Base-by-base conservation (phyloP, 2,329 filamentous ascomycete genomes). In the Chaetomium olivaceum region DNA sequence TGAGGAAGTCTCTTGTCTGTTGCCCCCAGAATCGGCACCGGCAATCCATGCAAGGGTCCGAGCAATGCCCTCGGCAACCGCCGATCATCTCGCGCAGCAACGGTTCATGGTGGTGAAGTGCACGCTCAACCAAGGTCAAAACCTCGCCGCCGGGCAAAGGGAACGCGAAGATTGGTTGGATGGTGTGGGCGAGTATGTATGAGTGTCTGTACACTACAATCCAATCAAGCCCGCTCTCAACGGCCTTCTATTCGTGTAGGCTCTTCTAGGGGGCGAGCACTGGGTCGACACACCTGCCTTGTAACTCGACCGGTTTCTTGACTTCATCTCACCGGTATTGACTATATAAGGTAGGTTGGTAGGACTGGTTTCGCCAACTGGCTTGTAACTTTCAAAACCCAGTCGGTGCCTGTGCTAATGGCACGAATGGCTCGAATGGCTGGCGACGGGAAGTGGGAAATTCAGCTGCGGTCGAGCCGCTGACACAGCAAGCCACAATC, bases 61-160 rank as follows among this genome's bases (percentile, higher is more conserved):
- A 27, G 25, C 36, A 48, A 25, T 43, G 29, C 21, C 54, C 16
- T 62, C 36, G 25, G 51, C 19, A 55, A 55, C 25, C 60, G 52
- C 39, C 21, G 60, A 50, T 56, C 51, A 57, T 50, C n/a, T 33
- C 60, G 60, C 52, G 19, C 60, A 23, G 16, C 25, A 9, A 43
- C 36, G 2, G 21, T 27, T 55, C 19, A 36, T 46, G 56, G 56
- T 46, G 56, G n/a, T 46, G 36, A 58, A n/a, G 43, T 11, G 25
- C 52, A 23, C 7, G n/a, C n/a, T 36, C n/a, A 21, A 9, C n/a
- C 29, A 23, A 31, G n/a, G 14, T 27, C 51, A 46, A 54, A 19
- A 54, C 46, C 46, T 48, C 21, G 46, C 46, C 46, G 46, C 21
- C 46, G 46, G 46, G 46, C 46, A 48, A 48, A 48, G 46, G 46